These are phyloP conservation scores for Neofusicoccum laricinum DNA, from an alignment of 2,329 filamentous ascomycete genomes.

Conservation along the genomic window DNA sequence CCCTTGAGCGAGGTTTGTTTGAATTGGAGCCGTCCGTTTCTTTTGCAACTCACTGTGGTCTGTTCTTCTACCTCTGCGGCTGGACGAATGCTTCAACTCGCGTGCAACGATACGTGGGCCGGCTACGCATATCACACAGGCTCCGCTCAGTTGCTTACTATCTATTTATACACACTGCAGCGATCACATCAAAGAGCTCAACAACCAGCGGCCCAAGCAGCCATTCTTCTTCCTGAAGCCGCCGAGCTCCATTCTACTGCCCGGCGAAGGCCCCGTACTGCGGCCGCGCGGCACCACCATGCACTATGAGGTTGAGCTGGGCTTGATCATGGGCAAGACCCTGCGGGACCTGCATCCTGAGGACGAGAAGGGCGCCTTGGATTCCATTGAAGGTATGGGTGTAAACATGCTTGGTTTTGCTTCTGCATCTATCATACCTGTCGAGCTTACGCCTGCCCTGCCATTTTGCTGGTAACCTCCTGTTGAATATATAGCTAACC, in stretches of 20 bases:
- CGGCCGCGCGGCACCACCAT: conserved; percentile 78
- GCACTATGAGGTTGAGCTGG: conserved; percentile 95
- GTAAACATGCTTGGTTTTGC: neutral
- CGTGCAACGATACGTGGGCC: too few species aligned
- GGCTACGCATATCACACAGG: too few species aligned
- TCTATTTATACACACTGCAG: conserved; percentile 52
- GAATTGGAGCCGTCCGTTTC: too few species aligned
- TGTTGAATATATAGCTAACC: neutral
- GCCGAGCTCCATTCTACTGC: conserved; percentile 77
- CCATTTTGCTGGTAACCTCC: too few species aligned
- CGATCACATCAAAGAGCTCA: conserved; percentile 91
- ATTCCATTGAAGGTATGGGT: conserved; percentile 71
- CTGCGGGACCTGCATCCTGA: conserved; percentile 71
- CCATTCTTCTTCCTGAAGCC: conserved; percentile 99
- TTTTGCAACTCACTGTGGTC: neutral
- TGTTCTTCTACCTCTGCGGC: too few species aligned
- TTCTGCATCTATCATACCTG: too few species aligned
- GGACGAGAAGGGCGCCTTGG: conserved; percentile 73
- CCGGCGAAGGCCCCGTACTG: conserved; percentile 74
- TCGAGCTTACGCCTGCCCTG: too few species aligned
- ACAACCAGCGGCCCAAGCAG: conserved; percentile 82
- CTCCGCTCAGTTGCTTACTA: too few species aligned
- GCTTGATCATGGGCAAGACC: conserved; percentile 79
- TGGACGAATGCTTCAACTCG: too few species aligned
- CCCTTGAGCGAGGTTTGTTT: too few species aligned